phyloP scores from a whole-genome alignment of 805 yeast genomes.

The Sugiyamaella americana region DNA sequence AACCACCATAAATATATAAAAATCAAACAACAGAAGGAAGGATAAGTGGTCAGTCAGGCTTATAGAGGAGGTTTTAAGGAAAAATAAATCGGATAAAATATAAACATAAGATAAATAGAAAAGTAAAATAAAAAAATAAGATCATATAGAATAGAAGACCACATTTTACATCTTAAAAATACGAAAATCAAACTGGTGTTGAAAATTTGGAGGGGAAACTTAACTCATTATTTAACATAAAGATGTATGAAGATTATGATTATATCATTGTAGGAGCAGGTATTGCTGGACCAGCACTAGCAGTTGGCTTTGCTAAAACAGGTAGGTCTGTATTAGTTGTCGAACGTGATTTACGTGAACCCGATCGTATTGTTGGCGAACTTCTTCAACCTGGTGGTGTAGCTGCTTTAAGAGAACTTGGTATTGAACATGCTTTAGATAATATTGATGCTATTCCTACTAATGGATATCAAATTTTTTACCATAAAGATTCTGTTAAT shows the following conservation, averaged over 20 bases:
- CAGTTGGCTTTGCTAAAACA: constrained; percentile 82
- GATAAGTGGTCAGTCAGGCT: too few species aligned
- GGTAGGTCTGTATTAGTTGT: constrained; percentile 73
- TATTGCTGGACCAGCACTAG: constrained; percentile 89
- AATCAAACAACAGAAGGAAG: too few species aligned
- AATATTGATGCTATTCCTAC: constrained; percentile 72
- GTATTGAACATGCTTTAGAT: constrained; percentile 70
- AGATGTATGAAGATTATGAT: constrained; percentile 45
- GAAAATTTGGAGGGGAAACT: too few species aligned
- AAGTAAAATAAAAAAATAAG: too few species aligned
- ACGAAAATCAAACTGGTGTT: too few species aligned
- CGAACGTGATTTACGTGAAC: constrained; percentile 87
- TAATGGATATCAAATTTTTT: constrained; percentile 75
- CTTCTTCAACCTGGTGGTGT: constrained; percentile 96
- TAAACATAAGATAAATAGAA: too few species aligned
- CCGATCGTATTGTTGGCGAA: constrained; percentile 97
- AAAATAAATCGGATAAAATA: too few species aligned
- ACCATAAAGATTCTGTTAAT: constrained; percentile 47
- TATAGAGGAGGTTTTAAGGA: too few species aligned
- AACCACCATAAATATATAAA: too few species aligned
- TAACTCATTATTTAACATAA: not conserved
- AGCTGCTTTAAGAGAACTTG: constrained; percentile 71
- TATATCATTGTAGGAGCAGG: constrained; percentile 98
- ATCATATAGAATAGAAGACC: too few species aligned
- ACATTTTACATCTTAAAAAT: too few species aligned